Evolutionary conservation across 2,329 filamentous ascomycete genomes (phyloP).

Genomic region (Lachnellula arida): DNA sequence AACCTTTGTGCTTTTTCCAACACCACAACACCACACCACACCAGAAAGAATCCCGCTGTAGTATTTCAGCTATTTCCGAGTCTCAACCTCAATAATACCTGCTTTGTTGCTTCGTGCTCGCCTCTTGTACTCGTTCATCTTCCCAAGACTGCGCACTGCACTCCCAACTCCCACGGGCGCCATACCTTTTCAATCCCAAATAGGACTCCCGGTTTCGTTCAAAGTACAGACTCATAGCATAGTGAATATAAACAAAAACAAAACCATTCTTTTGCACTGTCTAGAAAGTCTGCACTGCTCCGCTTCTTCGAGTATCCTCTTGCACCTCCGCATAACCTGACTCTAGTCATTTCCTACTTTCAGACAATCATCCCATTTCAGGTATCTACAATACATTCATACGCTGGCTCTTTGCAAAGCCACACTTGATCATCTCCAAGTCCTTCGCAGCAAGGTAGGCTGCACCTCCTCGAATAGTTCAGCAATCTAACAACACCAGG

Average conservation of each 20-base stretch:
- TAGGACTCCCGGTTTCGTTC: slow-evolving; percentile 21
- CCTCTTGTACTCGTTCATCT: neutral
- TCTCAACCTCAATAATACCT: neutral
- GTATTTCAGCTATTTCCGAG: neutral
- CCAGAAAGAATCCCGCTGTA: neutral
- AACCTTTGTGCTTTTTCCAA: neutral
- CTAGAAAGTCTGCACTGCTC: slow-evolving; percentile 32
- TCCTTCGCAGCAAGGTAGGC: slow-evolving; percentile 30
- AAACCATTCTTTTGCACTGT: slow-evolving; percentile 28
- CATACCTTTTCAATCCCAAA: neutral
- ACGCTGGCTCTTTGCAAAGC: slow-evolving; percentile 25
- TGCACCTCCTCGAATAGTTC: slow-evolving; percentile 12
- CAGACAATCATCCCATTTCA: slow-evolving; percentile 12
- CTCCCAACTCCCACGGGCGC: slow-evolving; percentile 10
- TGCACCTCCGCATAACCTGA: slow-evolving; percentile 27
- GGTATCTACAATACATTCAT: slow-evolving; percentile 7
- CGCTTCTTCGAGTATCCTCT: slow-evolving; percentile 24
- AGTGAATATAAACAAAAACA: slow-evolving; percentile 46
- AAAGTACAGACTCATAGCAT: slow-evolving; percentile 40
- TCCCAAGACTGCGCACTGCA: neutral
- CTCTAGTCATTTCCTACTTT: slow-evolving; percentile 22
- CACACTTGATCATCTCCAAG: slow-evolving; percentile 19
- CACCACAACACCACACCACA: neutral
- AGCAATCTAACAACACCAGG: slow-evolving; percentile 18
- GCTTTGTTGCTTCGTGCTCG: neutral